Evolutionary conservation across 2,329 filamentous ascomycete species (phyloP).

Genomic region (Arthroderma uncinatum): DNA sequence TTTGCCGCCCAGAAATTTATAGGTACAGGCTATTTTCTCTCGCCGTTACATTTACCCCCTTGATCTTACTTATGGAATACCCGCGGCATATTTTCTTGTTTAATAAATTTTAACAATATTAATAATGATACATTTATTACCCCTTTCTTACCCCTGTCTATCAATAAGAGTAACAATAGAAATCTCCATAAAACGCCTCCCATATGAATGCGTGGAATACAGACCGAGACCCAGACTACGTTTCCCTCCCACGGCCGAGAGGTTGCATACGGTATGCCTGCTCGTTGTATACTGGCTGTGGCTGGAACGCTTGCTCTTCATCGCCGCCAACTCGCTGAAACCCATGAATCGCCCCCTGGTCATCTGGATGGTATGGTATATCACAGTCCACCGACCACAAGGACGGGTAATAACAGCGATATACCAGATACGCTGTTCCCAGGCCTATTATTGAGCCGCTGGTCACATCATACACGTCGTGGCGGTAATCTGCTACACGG

Average conservation of each 20-base stretch:
- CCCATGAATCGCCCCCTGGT: slow-evolving; percentile 7
- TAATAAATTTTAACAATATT: background rate
- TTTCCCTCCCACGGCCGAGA: background rate
- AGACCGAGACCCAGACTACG: background rate
- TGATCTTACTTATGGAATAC: background rate
- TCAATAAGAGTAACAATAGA: background rate
- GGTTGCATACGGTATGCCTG: slow-evolving; percentile 8
- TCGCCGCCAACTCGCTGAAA: slow-evolving; percentile 10
- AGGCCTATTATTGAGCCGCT: slow-evolving; percentile 46
- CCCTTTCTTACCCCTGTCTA: too few species aligned
- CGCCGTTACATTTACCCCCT: too few species aligned
- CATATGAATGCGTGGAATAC: background rate
- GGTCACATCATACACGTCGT: slow-evolving; percentile 53
- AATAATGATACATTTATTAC: background rate
- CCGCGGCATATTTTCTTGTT: background rate
- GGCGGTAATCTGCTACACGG: slow-evolving; percentile 52
- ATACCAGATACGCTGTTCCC: slow-evolving; percentile 46
- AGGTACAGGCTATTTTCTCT: too few species aligned
- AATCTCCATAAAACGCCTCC: background rate
- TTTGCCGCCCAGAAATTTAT: background rate
- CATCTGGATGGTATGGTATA: slow-evolving; percentile 10
- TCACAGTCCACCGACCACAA: slow-evolving; percentile 12
- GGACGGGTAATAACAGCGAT: slow-evolving; percentile 49
- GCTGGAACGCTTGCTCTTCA: slow-evolving; percentile 12
- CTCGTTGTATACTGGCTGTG: background rate